Conservation (phyloP, 306 rosid genomes). For the Benincasa hispida region DNA sequence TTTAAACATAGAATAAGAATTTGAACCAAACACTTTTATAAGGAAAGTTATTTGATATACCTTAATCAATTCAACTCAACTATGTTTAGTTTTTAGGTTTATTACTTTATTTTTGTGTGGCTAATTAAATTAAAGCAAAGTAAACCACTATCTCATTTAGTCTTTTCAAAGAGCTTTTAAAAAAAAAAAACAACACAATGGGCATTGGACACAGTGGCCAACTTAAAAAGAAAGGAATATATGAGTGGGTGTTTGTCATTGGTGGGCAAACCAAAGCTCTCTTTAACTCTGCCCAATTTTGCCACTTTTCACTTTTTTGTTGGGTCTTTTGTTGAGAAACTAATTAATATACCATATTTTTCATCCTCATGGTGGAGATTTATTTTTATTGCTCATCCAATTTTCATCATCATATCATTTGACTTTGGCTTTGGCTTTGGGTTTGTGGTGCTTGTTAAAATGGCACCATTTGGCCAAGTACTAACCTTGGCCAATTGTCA, state of each 20-base stretch:
- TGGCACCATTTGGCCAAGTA: neutral
- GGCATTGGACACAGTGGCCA: neutral
- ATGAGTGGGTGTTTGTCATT: neutral
- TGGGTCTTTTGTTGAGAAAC: neutral
- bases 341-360: neutral
- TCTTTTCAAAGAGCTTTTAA: neutral
- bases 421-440: neutral
- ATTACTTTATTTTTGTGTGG: neutral
- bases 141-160: neutral
- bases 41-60: no score
- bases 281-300: neutral
- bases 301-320: neutral
- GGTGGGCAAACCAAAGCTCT: neutral
- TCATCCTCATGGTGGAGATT: no score
- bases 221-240: neutral
- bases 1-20: no score
- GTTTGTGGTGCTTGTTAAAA: neutral
- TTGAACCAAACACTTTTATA: no score
- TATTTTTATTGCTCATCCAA: no score
- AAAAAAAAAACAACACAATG: neutral
- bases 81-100: neutral
- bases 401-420: neutral
- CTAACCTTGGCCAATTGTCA: neutral
- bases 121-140: neutral
- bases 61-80: no score